A percentile compares a stretch with the other conserved stretches of the same genome.
phyloP scores from a whole-genome alignment of 768 basidiomycete genomes.

The Leucogyrophana mollusca region DNA sequence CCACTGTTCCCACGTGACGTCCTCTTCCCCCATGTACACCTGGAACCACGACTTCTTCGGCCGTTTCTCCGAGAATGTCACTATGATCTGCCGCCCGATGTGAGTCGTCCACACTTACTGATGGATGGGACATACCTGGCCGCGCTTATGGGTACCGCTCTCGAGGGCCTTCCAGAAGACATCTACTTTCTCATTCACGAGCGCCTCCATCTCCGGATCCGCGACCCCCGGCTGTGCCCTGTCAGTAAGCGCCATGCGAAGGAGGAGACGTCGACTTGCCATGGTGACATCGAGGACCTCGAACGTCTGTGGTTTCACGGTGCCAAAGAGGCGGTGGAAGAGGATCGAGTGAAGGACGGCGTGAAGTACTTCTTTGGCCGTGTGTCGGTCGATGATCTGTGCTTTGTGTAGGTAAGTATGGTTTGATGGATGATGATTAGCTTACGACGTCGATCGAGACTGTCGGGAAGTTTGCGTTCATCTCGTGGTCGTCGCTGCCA shows the following conservation, averaged over 20 bases:
- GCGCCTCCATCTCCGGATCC: conserved; percentile 67
- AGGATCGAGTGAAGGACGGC: conserved; percentile 80
- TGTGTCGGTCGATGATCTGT: conserved; percentile 71
- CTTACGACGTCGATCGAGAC: conserved; percentile 30
- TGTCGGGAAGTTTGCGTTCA: conserved; percentile 25
- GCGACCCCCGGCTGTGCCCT: conserved; percentile 67
- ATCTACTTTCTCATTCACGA: conserved; percentile 76
- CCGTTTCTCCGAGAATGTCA: conserved; percentile 77
- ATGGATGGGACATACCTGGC: conserved; percentile 48
- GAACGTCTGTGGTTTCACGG: conserved; percentile 70
- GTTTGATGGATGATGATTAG: too few relatives aligned
- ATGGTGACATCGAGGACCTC: conserved; percentile 85
- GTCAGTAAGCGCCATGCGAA: background rate
- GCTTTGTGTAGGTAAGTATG: background rate
- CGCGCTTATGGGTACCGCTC: conserved; percentile 56
- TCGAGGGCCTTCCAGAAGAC: conserved; percentile 79
- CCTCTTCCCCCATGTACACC: conserved; percentile 71
- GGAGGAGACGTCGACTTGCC: conserved; percentile 43
- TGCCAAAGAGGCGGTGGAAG: conserved; percentile 82
- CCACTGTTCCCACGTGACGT: conserved; percentile 89
- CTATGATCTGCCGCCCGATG: conserved; percentile 47
- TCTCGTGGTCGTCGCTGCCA: too few relatives aligned
- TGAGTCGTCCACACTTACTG: background rate
- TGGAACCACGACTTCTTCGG: conserved; percentile 80
- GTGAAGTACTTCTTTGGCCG: conserved; percentile 69